These are phyloP conservation scores for Backusella morwellensis DNA, from an alignment of 192 early-diverging fungal genomes.

Conservation along the genomic window DNA sequence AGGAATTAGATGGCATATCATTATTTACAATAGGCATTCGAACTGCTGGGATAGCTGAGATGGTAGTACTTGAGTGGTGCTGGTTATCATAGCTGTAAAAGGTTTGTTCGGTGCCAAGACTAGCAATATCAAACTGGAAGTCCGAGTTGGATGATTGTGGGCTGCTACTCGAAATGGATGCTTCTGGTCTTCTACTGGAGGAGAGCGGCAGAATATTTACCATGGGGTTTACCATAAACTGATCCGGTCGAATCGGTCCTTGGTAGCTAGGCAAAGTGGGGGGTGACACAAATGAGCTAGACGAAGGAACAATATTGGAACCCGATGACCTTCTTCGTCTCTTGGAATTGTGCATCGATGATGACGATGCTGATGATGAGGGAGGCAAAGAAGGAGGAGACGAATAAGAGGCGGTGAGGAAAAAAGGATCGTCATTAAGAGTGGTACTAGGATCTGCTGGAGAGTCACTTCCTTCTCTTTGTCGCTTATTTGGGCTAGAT, in stretches of 20 bases:
- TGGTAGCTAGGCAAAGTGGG: background rate
- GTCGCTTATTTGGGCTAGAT: background rate
- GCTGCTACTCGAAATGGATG: background rate
- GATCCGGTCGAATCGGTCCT: background rate
- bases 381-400: background rate
- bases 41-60: background rate
- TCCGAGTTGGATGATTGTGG: background rate
- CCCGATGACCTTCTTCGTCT: background rate
- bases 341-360: background rate
- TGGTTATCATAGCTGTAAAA: background rate
- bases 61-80: background rate
- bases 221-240: background rate
- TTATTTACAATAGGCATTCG: background rate
- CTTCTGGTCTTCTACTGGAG: background rate
- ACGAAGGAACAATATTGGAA: background rate
- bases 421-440: background rate
- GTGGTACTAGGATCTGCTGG: background rate
- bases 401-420: background rate
- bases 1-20: background rate
- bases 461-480: background rate
- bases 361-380: background rate
- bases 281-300: background rate
- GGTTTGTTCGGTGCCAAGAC: background rate
- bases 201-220: background rate
- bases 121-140: constrained; percentile 9